Evolutionary conservation across 768 basidiomycete species (phyloP).

Genomic region (Naematelia encephala): DNA sequence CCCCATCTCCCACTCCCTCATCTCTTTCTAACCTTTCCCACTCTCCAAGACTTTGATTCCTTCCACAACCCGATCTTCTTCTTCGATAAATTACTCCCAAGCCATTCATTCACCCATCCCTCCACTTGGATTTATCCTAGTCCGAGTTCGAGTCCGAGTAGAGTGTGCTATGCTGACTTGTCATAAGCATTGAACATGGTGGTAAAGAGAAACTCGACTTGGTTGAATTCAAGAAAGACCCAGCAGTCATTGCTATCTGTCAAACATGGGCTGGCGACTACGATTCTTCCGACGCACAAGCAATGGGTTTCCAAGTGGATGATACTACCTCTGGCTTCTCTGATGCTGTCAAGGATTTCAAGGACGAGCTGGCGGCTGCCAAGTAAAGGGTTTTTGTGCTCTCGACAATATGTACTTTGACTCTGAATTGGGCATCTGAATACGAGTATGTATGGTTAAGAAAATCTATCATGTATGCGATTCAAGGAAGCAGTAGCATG

Average conservation of each 20-base stretch:
- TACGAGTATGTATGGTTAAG: too few species aligned
- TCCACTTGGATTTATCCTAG: background rate
- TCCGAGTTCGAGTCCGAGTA: background rate
- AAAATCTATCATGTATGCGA: too few species aligned
- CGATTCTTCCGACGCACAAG: conserved; percentile 27
- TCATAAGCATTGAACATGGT: conserved; percentile 51
- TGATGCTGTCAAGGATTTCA: conserved; percentile 48
- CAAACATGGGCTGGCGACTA: conserved; percentile 50
- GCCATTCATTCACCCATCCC: background rate
- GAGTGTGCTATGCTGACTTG: conserved; percentile 9
- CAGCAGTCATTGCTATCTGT: conserved; percentile 44
- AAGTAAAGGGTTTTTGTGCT: too few species aligned
- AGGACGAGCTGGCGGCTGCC: conserved; percentile 30
- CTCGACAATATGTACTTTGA: too few species aligned
- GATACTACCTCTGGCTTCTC: conserved; percentile 43
- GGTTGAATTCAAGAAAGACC: conserved; percentile 50
- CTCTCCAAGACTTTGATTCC: background rate
- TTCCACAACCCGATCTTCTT: background rate
- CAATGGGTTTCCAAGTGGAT: conserved; percentile 48
- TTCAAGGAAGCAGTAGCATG: too few species aligned
- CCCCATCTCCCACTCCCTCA: background rate
- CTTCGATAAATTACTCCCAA: background rate
- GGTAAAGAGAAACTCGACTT: conserved; percentile 56
- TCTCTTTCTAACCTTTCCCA: background rate
- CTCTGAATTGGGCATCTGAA: too few species aligned